These are phyloP conservation scores for Mycena maculata DNA, from an alignment of 768 basidiomycete species.

Conservation along the genomic window DNA sequence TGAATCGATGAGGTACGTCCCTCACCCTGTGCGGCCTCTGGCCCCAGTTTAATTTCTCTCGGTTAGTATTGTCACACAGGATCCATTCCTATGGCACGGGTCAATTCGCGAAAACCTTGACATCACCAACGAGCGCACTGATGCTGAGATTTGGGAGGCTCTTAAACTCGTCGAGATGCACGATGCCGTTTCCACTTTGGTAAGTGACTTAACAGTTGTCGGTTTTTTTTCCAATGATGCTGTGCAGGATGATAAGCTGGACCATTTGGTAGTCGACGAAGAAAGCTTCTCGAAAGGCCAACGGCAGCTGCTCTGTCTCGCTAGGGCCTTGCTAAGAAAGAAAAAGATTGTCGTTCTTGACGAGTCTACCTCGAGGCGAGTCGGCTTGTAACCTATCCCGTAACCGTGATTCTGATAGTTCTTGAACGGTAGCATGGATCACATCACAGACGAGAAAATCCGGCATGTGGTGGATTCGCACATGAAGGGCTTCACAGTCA, in stretches of 20 bases:
- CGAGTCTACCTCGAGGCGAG: slow-evolving; percentile 28
- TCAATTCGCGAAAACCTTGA: slow-evolving; percentile 29
- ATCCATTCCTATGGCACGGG: slow-evolving; percentile 32
- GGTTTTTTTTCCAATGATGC: neutral
- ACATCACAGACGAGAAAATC: slow-evolving; percentile 29
- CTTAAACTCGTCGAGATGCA: slow-evolving; percentile 30
- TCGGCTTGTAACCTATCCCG: neutral
- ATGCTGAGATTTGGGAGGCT: slow-evolving; percentile 27
- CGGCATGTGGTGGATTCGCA: slow-evolving; percentile 26
- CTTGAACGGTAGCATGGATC: slow-evolving; percentile 24
- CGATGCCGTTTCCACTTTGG: slow-evolving; percentile 26
- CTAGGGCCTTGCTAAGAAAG: slow-evolving; percentile 22
- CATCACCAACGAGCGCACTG: slow-evolving; percentile 14
- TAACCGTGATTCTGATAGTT: neutral
- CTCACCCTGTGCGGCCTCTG: neutral
- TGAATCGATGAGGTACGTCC: slow-evolving; percentile 26
- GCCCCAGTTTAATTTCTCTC: neutral
- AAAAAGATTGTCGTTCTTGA: slow-evolving; percentile 28
- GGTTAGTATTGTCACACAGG: slow-evolving; percentile 26
- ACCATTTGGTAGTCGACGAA: slow-evolving; percentile 28
- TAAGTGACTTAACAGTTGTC: neutral
- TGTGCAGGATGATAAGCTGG: slow-evolving; percentile 22
- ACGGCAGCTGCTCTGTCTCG: slow-evolving; percentile 29
- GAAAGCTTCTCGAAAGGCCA: slow-evolving; percentile 32
- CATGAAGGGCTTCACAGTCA: slow-evolving; percentile 26